Conservation (phyloP, 73 alveolate species). For the Uronychia setigera region DNA sequence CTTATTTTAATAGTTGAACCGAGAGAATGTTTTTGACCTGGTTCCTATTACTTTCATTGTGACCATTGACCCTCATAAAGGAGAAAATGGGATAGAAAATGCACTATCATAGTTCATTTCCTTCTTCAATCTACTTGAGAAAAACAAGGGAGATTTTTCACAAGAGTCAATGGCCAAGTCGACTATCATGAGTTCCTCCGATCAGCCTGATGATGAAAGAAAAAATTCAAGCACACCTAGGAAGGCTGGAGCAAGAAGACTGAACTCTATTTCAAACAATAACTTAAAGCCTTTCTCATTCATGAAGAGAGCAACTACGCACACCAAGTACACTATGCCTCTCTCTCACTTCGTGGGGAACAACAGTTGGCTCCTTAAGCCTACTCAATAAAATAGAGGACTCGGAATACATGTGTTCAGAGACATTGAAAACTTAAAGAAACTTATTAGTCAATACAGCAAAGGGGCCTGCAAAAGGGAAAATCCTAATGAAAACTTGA, state of each 20-base stretch:
- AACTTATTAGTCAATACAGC: conserved; percentile 43
- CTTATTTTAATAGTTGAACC: neutral
- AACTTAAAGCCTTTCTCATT: neutral
- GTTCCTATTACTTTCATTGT: neutral
- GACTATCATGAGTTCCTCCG: too few relatives aligned
- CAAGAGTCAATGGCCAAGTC: too few relatives aligned
- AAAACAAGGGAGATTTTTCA: neutral
- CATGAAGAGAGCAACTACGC: neutral
- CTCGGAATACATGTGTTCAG: conserved; percentile 66
- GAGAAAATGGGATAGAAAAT: neutral
- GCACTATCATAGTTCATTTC: neutral
- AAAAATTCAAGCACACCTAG: neutral
- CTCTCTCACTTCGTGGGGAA: conserved; percentile 71
- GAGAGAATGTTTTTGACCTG: neutral
- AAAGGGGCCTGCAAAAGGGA: conserved; percentile 23
- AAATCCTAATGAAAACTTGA: neutral
- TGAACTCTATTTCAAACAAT: neutral
- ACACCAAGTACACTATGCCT: conserved; percentile 23
- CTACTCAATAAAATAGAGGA: conserved; percentile 78
- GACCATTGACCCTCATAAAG: neutral
- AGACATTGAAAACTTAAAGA: conserved; percentile 53
- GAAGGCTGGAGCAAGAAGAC: neutral
- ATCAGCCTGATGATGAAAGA: neutral
- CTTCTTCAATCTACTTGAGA: neutral
- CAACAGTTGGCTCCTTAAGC: conserved; percentile 78